Evolutionary conservation across 2,329 filamentous ascomycete genomes (phyloP).

Genomic region (Calonectria hongkongensis): DNA sequence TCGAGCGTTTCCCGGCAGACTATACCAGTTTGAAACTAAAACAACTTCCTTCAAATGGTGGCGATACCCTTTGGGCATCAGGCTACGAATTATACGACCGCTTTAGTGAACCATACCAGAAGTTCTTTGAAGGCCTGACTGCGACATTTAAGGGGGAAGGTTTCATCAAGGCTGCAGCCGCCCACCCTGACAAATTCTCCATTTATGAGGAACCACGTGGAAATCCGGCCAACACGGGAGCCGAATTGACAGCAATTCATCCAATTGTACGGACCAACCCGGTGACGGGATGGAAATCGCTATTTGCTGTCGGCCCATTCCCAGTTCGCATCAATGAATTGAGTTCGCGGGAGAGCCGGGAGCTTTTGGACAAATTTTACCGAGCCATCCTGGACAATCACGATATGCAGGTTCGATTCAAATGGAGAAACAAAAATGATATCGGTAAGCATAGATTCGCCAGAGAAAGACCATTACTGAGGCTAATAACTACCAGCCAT

Average conservation of each 20-base stretch:
- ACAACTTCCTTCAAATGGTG: conserved; percentile 71
- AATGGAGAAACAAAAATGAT: conserved; percentile 66
- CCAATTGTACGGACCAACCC: conserved; percentile 77
- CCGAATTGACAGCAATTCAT: conserved; percentile 68
- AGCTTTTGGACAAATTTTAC: conserved; percentile 65
- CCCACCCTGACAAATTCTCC: conserved; percentile 56
- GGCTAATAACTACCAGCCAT: conserved; percentile 63
- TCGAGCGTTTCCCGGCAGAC: conserved; percentile 74
- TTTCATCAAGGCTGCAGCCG: conserved; percentile 42
- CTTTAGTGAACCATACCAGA: conserved; percentile 69
- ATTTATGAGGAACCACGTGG: conserved; percentile 61
- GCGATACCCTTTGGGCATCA: conserved; percentile 76
- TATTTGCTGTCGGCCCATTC: conserved; percentile 66
- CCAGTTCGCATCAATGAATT: conserved; percentile 66
- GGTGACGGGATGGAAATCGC: conserved; percentile 76
- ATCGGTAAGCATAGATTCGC: conserved; percentile 47
- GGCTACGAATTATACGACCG: conserved; percentile 77
- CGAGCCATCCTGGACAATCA: conserved; percentile 67
- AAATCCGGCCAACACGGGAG: conserved; percentile 66
- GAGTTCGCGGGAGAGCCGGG: conserved; percentile 63
- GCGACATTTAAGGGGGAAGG: conserved; percentile 63
- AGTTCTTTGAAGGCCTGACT: conserved; percentile 71
- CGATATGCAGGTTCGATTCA: conserved; percentile 69
- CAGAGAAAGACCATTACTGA: background rate
- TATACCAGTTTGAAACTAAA: conserved; percentile 74